Conservation (phyloP, 176 grass and related monocot genomes). For the Oryza meridionalis region DNA sequence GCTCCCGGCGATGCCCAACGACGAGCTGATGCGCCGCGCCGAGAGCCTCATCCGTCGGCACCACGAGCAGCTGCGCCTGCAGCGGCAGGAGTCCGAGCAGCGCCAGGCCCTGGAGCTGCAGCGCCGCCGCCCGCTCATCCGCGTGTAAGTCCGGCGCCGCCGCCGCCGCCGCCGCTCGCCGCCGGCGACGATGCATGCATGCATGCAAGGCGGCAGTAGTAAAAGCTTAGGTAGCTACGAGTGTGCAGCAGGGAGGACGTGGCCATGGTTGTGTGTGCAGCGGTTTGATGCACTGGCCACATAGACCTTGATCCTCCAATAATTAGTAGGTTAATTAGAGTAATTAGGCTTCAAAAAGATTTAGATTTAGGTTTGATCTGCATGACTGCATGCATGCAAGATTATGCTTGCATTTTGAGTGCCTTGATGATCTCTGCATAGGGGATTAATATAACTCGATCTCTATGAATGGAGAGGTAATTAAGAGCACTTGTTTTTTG, state of each 20-base stretch:
- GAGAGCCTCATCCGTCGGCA: constrained; percentile 83
- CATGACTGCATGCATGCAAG: constrained; percentile 13
- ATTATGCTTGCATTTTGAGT: neutral
- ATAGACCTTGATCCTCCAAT: neutral
- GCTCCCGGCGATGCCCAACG: constrained; percentile 42
- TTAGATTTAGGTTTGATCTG: constrained; percentile 1
- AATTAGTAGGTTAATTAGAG: neutral
- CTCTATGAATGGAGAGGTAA: constrained; percentile 13
- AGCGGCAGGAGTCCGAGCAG: constrained; percentile 79
- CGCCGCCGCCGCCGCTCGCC: neutral
- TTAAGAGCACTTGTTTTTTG: neutral
- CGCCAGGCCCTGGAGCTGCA: constrained; percentile 49
- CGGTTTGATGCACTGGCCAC: neutral
- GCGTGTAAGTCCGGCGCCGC: constrained; percentile 17
- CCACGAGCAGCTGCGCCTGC: constrained; percentile 72
- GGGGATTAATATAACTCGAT: neutral
- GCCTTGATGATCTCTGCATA: neutral
- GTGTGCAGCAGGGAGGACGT: neutral
- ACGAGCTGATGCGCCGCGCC: constrained; percentile 65
- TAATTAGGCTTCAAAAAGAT: neutral
- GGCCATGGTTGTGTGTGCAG: constrained; percentile 28
- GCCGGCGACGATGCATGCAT: constrained; percentile 8
- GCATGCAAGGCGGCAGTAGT: neutral
- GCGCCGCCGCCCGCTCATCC: constrained; percentile 15
- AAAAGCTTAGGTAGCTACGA: neutral